Conservation (phyloP, 228 moss, liverwort and hornwort genomes). For the Sphagnum fallax region DNA sequence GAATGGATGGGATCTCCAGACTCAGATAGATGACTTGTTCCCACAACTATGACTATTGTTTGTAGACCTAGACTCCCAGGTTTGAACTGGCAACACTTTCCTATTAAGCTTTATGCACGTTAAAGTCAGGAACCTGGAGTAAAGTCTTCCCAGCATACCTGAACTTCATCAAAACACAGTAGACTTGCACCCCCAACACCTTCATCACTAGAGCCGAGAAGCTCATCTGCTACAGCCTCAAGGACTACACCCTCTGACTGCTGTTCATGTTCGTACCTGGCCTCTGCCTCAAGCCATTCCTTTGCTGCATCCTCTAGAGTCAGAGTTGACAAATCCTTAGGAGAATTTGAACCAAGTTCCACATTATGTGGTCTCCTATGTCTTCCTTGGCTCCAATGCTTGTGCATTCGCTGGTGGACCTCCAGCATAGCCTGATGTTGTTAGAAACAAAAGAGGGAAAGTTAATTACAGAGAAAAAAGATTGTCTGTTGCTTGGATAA, state of each 20-base stretch:
- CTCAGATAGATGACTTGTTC: no score
- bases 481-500: neutral
- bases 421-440: constrained; percentile 83
- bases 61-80: no score
- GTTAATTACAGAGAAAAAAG: neutral
- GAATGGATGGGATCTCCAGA: no score
- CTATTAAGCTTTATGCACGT: no score
- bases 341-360: constrained; percentile 6
- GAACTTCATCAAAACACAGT: constrained; percentile 95
- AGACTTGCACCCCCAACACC: constrained; percentile 64
- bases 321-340: constrained; percentile 7
- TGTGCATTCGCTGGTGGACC: constrained; percentile 90
- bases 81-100: no score
- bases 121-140: no score
- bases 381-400: constrained; percentile 55
- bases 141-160: constrained; percentile 32
- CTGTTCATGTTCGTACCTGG: constrained; percentile 55
- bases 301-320: constrained; percentile 59
- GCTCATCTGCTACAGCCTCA: constrained; percentile 74
- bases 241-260: constrained; percentile 54
- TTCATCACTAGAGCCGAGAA: constrained; percentile 46
- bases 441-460: neutral
- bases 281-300: constrained; percentile 77
- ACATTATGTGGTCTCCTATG: constrained; percentile 17
- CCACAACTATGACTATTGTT: no score